Base-by-base conservation (phyloP, 768 basidiomycete species). In the Naganishia vaughanmartiniae region DNA sequence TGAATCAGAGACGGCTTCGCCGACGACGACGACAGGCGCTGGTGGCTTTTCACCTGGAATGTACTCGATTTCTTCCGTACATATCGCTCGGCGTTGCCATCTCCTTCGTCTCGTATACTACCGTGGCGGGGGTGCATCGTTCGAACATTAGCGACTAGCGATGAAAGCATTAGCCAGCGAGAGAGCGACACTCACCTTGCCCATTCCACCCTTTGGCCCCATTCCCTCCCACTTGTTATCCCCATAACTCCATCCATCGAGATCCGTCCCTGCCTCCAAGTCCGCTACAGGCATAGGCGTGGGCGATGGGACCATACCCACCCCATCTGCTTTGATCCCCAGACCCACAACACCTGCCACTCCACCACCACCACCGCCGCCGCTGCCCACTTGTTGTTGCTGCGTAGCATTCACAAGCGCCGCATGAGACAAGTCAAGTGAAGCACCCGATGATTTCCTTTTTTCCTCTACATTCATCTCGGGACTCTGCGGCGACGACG, bases 161-260 rank as follows among this genome's bases (percentile, higher is more conserved):
- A n/a, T n/a, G n/a, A n/a, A n/a, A n/a, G n/a, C n/a, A n/a, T n/a
- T n/a, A n/a, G n/a, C n/a, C n/a, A n/a, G n/a, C n/a, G n/a, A 65
- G 17, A 4, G 39, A 33, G 28, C 34, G 53, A 48, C 6, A 75
- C 77, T 72, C 54, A 82, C 81, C 84, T 93, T 93, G 79, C 93
- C 90, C 83, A 94, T 86, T 7, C 92, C 91, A 57, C 91, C 91
- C 74, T 88, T 89, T 67, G 84, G 83, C 66, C 87, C 88, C 54
- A 86, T 84, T 24, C 83, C 85, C 77, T 96, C 93, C 93, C 93
- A 97, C 79, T 96, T 95, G 80, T 97, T 97, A 74, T 94, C 93
- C 1, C 88, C 89, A 76, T 93, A 96, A 7, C 93, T 86, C 93
- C 93, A 97, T 4, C 93, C 93, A 71, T 94, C 92, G 4, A 84